Evolutionary conservation across 257 asterid species (phyloP).

Genomic region (Solanum pennellii): DNA sequence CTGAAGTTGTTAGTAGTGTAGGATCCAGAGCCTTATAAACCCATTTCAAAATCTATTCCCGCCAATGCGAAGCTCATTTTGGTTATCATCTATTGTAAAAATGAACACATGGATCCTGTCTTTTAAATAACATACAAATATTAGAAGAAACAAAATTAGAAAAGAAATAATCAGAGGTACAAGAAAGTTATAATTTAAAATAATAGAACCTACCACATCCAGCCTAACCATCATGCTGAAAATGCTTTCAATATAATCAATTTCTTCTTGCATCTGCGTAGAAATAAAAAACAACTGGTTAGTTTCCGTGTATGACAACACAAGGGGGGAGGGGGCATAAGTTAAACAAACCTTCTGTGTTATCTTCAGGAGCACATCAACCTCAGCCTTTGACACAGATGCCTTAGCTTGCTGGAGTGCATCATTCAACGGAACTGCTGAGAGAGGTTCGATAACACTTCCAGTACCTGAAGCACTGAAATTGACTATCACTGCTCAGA

Average conservation of each 20-base stretch:
- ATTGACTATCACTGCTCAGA: constrained; percentile 13
- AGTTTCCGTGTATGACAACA: not conserved
- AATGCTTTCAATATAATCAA: constrained; percentile 42
- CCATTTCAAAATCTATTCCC: not conserved
- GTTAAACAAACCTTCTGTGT: constrained; percentile 57
- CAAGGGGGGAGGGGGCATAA: not conserved
- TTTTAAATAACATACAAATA: not conserved
- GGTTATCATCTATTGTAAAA: not conserved
- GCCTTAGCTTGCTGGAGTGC: constrained; percentile 81
- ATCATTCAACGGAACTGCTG: constrained; percentile 85
- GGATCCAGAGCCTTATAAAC: not conserved
- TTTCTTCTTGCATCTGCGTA: constrained; percentile 62
- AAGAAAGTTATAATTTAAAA: constrained; percentile 1
- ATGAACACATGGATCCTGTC: not conserved
- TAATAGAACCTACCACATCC: constrained; percentile 48
- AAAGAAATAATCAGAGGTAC: not conserved
- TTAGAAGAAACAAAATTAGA: not conserved
- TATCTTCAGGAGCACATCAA: constrained; percentile 73
- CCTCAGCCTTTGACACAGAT: constrained; percentile 80
- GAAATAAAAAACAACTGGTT: not conserved
- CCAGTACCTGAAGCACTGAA: constrained; percentile 85
- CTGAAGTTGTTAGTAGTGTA: not conserved
- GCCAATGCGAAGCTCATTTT: not conserved
- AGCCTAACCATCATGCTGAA: constrained; percentile 53
- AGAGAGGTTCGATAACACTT: constrained; percentile 72